A percentile compares a stretch with the other conserved stretches of the same genome.
Conservation (phyloP, 2,329 filamentous ascomycete genomes). For the Magnaporthales sp. region DNA sequence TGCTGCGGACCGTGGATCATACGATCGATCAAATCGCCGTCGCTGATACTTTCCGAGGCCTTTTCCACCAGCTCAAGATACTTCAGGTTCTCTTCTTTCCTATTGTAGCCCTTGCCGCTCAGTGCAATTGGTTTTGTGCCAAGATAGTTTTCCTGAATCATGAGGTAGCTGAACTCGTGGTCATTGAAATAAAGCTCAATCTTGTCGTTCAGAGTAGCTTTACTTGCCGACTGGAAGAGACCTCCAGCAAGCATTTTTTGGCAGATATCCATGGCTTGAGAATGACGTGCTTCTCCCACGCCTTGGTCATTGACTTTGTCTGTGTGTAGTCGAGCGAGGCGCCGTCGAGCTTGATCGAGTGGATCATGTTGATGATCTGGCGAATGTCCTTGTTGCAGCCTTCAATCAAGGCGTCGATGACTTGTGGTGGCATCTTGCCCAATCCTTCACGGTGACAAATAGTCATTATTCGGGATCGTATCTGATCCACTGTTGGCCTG, state of each 20-base stretch:
- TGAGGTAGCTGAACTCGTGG: slow-evolving; percentile 92
- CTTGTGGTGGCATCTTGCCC: slow-evolving; percentile 66
- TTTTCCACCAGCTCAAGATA: slow-evolving; percentile 77
- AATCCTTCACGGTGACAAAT: slow-evolving; percentile 89
- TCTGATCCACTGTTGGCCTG: slow-evolving; percentile 82
- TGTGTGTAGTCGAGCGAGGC: slow-evolving; percentile 72
- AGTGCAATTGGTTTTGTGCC: slow-evolving; percentile 68
- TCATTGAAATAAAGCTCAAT: slow-evolving; percentile 99
- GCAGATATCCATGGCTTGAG: slow-evolving; percentile 96
- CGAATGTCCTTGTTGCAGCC: slow-evolving; percentile 93
- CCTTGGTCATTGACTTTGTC: slow-evolving; percentile 89
- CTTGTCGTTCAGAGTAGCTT: slow-evolving; percentile 88
- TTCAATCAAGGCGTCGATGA: slow-evolving; percentile 90
- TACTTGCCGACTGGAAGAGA: slow-evolving; percentile 76
- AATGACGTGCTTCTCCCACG: slow-evolving; percentile 96
- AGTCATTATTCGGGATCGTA: slow-evolving; percentile 86
- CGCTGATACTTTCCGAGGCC: slow-evolving; percentile 92
- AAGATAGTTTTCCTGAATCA: slow-evolving; percentile 98
- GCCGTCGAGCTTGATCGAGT: slow-evolving; percentile 84
- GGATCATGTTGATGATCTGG: slow-evolving; percentile 98
- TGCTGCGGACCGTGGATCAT: slow-evolving; percentile 99
- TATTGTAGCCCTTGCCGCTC: slow-evolving; percentile 46
- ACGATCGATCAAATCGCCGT: slow-evolving; percentile 88
- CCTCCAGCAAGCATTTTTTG: slow-evolving; percentile 84
- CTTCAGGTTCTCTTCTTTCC: slow-evolving; percentile 67